A percentile compares a stretch with the other conserved stretches of the same genome.
Evolutionary conservation across 2,329 filamentous ascomycete species (phyloP).

Genomic region (Coniochaeta pulveracea): DNA sequence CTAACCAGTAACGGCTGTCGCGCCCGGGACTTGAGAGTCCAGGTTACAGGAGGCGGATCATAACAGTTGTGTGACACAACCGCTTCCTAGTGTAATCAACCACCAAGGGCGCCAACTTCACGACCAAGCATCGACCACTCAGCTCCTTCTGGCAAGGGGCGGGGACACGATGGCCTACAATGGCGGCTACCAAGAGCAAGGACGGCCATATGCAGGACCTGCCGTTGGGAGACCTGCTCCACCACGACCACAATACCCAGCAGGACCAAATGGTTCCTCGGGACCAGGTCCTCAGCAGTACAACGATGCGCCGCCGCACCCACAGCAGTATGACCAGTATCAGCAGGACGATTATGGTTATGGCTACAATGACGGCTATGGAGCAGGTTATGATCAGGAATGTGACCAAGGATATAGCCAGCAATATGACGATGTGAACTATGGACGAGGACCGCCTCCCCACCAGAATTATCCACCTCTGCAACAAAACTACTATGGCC

Average conservation of each 20-base stretch:
- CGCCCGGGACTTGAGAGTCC: too few relatives aligned
- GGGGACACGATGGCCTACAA: conserved; percentile 36
- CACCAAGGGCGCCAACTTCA: too few relatives aligned
- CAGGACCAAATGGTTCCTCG: conserved; percentile 12
- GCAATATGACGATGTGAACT: conserved; percentile 33
- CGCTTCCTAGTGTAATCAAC: too few relatives aligned
- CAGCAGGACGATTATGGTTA: conserved; percentile 28
- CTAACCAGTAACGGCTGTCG: too few relatives aligned
- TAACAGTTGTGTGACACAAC: too few relatives aligned
- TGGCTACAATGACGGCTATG: conserved; percentile 25
- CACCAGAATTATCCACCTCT: conserved; percentile 23
- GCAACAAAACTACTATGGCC: conserved; percentile 31
- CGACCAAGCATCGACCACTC: too few relatives aligned
- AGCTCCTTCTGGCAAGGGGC: too few relatives aligned
- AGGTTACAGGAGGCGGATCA: too few relatives aligned
- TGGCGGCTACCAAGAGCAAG: conserved; percentile 29
- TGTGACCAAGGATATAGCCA: conserved; percentile 7
- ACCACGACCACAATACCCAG: conserved; percentile 21
- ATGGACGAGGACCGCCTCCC: conserved; percentile 29
- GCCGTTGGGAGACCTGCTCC: conserved; percentile 28
- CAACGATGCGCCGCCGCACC: conserved; percentile 15
- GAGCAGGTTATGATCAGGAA: conserved; percentile 8
- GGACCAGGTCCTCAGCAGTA: conserved; percentile 20
- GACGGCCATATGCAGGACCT: conserved; percentile 36
- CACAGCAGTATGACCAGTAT: conserved; percentile 29